These are phyloP conservation scores for Beauveria bassiana DNA, from an alignment of 2,329 filamentous ascomycete genomes.

Conservation along the genomic window DNA sequence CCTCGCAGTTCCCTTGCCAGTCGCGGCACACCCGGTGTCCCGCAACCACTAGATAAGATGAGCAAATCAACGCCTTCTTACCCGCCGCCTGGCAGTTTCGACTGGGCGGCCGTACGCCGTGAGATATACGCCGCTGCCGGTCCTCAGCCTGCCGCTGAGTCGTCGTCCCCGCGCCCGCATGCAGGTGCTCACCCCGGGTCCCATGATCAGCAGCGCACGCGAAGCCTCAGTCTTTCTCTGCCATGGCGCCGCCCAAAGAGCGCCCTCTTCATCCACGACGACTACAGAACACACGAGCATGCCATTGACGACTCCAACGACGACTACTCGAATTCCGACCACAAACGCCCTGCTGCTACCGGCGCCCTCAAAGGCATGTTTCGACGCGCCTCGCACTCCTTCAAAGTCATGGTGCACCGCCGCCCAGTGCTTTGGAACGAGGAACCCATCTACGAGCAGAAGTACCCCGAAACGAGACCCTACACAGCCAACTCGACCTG, in stretches of 20 bases:
- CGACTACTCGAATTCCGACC: conserved; percentile 11
- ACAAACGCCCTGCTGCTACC: conserved; percentile 20
- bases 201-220: conserved; percentile 32
- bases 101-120: conserved; percentile 5
- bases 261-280: conserved; percentile 27
- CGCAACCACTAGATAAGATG: neutral
- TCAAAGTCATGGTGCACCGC: conserved; percentile 45
- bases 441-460: conserved; percentile 22
- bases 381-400: conserved; percentile 46
- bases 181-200: conserved; percentile 14
- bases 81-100: neutral
- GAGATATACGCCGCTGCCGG: conserved; percentile 3
- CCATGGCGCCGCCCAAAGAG: conserved; percentile 43
- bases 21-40: neutral
- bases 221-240: conserved; percentile 43
- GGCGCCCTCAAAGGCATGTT: conserved; percentile 42
- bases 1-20: neutral
- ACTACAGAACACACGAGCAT: conserved; percentile 20
- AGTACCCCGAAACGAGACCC: conserved; percentile 25
- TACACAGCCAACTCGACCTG: conserved; percentile 43
- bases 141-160: neutral
- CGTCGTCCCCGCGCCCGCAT: neutral
- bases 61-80: neutral
- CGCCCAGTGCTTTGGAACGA: conserved; percentile 34
- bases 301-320: conserved; percentile 24